Base-by-base conservation (phyloP, 352 stramenopile species). In the Phytophthora pisi region DNA sequence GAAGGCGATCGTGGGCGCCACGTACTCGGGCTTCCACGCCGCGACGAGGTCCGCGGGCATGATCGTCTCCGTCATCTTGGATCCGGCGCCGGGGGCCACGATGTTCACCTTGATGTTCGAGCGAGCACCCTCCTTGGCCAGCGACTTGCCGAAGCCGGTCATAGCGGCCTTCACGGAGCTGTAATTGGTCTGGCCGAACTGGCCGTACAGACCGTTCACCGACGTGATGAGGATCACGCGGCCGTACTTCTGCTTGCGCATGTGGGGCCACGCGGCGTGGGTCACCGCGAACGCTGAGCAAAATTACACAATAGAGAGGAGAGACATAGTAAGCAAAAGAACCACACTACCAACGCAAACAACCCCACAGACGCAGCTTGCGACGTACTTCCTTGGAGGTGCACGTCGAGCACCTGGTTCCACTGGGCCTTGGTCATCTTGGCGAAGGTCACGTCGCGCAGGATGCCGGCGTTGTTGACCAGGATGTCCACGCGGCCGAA, bases 391-490 rank as follows among this genome's bases (percentile, higher is more conserved):
- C 90, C 91, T 68, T 95, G 77, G 11, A 97, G 77, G 76, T 97
- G 89, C 16, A 93, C 86, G 59, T 82, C 78, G 11, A 95, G 77
- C 55, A 97, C 88, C 31, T 83, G 75, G 64, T 97, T 90, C 89
- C 89, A 97, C 61, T 97, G 79, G 18, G 87, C 77, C 64, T 96
- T 89, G 43, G 74, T 89, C 91, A 97, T 97, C 76, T 97, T 97
- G 67, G 78, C 68, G 69, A 97, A 97, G 52, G 72, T 86, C 62
- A 92, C 79, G 86, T 97, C 75, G 69, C 97, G 84, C 80, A 99
- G 70, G 68, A 99, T 96, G 9, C 92, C 96, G 11, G 97, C 97
- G 77, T 99, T 99, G 81, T 96, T 96, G 42, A 94, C 81, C n/a
- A 96, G 42, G 30, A 96, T 94, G 58, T 96, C 88, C 23, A 96